Base-by-base conservation (phyloP, 2,329 filamentous ascomycete species). In the Acrocalymma vagum region DNA sequence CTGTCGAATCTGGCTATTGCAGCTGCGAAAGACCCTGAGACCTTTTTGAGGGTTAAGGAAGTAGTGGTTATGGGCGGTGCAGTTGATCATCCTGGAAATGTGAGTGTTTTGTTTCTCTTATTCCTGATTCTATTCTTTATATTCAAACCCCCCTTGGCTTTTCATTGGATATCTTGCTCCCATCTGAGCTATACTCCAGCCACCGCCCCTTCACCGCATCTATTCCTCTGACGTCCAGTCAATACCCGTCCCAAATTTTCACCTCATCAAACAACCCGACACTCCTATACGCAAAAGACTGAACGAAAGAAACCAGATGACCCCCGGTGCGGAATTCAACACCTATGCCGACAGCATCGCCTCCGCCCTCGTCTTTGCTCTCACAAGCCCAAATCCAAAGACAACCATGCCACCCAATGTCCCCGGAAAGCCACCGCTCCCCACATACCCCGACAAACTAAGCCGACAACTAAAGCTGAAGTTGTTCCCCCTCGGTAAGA, bases 61-160 rank as follows among this genome's bases (percentile, higher is more conserved):
- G 81, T 99, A 3, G 86, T 96, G 4, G 88, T 96, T 30, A 99
- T 99, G 94, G 94, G 93, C 44, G 94, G 94, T 45, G 86, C 89
- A 16, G 81, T 99, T 38, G 79, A 88, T 44, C 74, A 84, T 29
- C 80, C 85, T 34, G 94, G 94, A 55, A 99, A 99, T 69, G 75
- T 78, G 69, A 60, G 59, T 57, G 7, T 9, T 13, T 25, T 29
- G 17, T 10, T 29, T 22, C 14, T 28, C 17, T 17, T 14, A 4
- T 13, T n/a, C 25, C 14, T 13, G 18, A 14, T 26, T 29, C 25
- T 24, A 16, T 22, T 33, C 16, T 28, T 23, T 32, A 10, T 15
- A 7, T 33, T 9, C n/a, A 6, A 18, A 20, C 15, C 2, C 4
- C 4, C 14, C 14, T 45, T 16, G 36, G 22, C 11, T 24, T 16